These are phyloP conservation scores for Spinacia oleracea DNA, from an alignment of 179 eudicot species.

Conservation along the genomic window DNA sequence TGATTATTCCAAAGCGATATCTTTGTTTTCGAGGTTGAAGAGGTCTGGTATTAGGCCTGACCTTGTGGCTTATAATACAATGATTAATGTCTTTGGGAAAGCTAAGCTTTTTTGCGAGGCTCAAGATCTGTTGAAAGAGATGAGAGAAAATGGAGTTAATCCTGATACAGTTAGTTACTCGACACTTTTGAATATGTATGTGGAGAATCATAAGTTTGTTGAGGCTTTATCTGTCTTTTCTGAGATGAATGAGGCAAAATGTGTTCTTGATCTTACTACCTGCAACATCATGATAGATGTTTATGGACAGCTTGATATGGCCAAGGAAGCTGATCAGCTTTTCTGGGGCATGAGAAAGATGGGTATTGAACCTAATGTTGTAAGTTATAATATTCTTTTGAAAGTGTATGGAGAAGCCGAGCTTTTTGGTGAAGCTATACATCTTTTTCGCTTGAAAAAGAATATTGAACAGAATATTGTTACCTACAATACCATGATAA, in stretches of 20 bases:
- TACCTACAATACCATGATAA: conserved; percentile 91
- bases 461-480: conserved; percentile 80
- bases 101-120: conserved; percentile 88
- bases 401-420: conserved; percentile 91
- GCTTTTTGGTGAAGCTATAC: conserved; percentile 94
- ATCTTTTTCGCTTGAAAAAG: conserved; percentile 79
- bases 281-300: conserved; percentile 95
- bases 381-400: conserved; percentile 86
- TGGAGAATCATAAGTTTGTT: conserved; percentile 71
- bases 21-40: conserved; percentile 77
- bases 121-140: conserved; percentile 54
- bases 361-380: conserved; percentile 89
- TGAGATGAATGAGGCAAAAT: conserved; percentile 70
- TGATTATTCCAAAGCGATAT: conserved; percentile 88
- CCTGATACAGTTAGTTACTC: conserved; percentile 88
- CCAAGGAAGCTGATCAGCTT: conserved; percentile 84
- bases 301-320: conserved; percentile 95
- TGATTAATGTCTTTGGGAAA: conserved; percentile 93
- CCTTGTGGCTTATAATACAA: conserved; percentile 80
- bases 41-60: conserved; percentile 74
- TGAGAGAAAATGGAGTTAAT: conserved; percentile 59
- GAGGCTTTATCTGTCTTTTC: conserved; percentile 79
- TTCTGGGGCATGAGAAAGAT: conserved; percentile 90
- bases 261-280: conserved; percentile 72
- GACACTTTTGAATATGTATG: conserved; percentile 70